Evolutionary conservation across 192 early-diverging fungal genomes (phyloP).

Genomic region (Phycomyces blakesleeanus): DNA sequence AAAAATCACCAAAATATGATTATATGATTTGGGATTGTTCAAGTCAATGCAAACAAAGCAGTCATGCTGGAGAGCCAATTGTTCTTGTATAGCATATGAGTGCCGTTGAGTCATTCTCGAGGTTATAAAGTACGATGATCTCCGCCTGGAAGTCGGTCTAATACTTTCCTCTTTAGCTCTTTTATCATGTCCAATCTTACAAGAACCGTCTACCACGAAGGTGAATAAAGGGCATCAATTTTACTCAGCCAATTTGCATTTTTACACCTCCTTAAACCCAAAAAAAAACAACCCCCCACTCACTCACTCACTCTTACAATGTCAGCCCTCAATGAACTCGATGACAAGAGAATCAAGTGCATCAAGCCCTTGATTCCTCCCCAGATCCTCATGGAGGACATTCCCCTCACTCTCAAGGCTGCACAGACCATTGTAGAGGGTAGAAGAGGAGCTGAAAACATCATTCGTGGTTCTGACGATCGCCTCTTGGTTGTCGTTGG

Average conservation of each 20-base stretch:
- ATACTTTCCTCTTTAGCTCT: background rate
- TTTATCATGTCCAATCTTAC: background rate
- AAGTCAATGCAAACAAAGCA: too few relatives aligned
- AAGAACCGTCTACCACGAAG: constrained; percentile 3
- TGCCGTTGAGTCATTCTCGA: too few relatives aligned
- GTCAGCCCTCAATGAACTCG: constrained; percentile 84
- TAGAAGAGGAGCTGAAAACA: constrained; percentile 56
- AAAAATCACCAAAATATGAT: too few relatives aligned
- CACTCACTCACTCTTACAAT: background rate
- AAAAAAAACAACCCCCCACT: background rate
- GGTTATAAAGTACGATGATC: background rate
- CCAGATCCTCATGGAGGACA: constrained; percentile 89
- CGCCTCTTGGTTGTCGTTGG: constrained; percentile 81
- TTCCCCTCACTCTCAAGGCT: constrained; percentile 71
- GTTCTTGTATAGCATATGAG: too few relatives aligned
- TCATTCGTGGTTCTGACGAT: constrained; percentile 72
- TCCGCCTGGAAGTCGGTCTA: background rate
- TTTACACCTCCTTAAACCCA: background rate
- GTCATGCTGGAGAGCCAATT: too few relatives aligned
- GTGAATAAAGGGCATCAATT: background rate
- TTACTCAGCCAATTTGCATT: background rate
- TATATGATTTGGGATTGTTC: too few relatives aligned
- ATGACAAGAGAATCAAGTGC: constrained; percentile 82
- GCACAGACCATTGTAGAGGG: constrained; percentile 70
- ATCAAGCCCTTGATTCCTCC: constrained; percentile 84